phyloP scores from a whole-genome alignment of 768 basidiomycete species.

The Cystofilobasidium bisporidii region DNA sequence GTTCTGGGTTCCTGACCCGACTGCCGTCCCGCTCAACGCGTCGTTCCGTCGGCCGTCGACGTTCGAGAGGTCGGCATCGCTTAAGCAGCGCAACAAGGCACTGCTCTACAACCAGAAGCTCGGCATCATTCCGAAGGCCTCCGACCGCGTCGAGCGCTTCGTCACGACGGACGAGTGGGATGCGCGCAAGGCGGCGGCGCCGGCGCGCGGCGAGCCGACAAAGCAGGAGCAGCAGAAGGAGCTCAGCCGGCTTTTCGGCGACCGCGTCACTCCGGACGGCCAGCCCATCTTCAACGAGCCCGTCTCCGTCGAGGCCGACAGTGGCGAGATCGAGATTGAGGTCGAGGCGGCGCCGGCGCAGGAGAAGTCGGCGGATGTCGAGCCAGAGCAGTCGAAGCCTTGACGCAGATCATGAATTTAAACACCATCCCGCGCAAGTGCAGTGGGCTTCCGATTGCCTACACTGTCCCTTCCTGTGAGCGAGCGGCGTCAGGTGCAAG shows the following conservation, averaged over 20 bases:
- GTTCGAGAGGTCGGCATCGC: neutral
- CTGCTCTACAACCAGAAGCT: neutral
- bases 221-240: neutral
- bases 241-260: too few relatives aligned
- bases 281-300: too few relatives aligned
- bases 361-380: too few relatives aligned
- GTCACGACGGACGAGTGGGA: neutral
- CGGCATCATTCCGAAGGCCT: neutral
- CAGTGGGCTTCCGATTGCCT: too few relatives aligned
- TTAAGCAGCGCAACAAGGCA: constrained; percentile 5
- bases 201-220: neutral
- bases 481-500: too few relatives aligned
- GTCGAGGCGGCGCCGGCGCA: too few relatives aligned
- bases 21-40: neutral
- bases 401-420: neutral
- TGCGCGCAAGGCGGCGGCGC: neutral
- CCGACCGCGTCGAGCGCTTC: neutral
- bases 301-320: too few relatives aligned
- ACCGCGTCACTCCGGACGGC: too few relatives aligned
- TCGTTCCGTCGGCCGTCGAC: neutral
- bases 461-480: too few relatives aligned
- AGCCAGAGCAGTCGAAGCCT: too few relatives aligned
- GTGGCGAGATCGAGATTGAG: too few relatives aligned
- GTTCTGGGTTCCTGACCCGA: neutral
- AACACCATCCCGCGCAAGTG: too few relatives aligned